Evolutionary conservation across 352 stramenopile genomes (phyloP).

Genomic region (Phytophthora colocasiae): DNA sequence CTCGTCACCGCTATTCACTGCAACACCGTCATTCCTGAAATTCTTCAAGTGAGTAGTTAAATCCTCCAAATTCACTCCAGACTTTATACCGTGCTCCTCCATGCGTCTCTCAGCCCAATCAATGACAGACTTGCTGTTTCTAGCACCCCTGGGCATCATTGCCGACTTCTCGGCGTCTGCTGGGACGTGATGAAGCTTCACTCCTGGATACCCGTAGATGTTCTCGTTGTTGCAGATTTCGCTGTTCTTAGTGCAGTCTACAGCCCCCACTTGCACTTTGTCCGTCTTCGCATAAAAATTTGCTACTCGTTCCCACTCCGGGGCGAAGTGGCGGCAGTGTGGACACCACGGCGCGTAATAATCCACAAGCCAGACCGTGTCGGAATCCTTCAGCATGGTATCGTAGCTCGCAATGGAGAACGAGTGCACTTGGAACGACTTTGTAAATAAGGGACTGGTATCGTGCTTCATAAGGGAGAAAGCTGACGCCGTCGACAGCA

Average conservation of each 20-base stretch:
- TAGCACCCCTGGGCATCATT: slow-evolving; percentile 37
- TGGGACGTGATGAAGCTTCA: slow-evolving; percentile 82
- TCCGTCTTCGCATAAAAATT: slow-evolving; percentile 67
- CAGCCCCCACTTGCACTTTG: slow-evolving; percentile 69
- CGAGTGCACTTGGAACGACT: slow-evolving; percentile 68
- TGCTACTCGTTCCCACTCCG: slow-evolving; percentile 74
- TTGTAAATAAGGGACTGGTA: slow-evolving; percentile 65
- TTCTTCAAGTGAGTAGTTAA: slow-evolving; percentile 55
- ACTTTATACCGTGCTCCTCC: slow-evolving; percentile 55
- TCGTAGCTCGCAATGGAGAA: slow-evolving; percentile 50
- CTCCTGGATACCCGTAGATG: slow-evolving; percentile 66
- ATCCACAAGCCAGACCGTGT: slow-evolving; percentile 80
- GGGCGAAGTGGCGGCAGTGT: slow-evolving; percentile 83
- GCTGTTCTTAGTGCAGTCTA: slow-evolving; percentile 76
- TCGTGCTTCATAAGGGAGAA: slow-evolving; percentile 48
- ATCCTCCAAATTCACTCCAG: slow-evolving; percentile 57
- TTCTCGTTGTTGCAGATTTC: slow-evolving; percentile 68
- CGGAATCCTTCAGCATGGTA: slow-evolving; percentile 53
- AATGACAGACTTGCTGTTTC: slow-evolving; percentile 56
- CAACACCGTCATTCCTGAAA: slow-evolving; percentile 49
- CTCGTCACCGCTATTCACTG: slow-evolving; percentile 20
- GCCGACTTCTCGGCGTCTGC: slow-evolving; percentile 29
- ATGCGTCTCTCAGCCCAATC: slow-evolving; percentile 72
- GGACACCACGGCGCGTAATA: slow-evolving; percentile 90
- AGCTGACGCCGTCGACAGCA: slow-evolving; percentile 14